Base-by-base conservation (phyloP, 139 green algal species). In the Zygnema circumcarinatum region DNA sequence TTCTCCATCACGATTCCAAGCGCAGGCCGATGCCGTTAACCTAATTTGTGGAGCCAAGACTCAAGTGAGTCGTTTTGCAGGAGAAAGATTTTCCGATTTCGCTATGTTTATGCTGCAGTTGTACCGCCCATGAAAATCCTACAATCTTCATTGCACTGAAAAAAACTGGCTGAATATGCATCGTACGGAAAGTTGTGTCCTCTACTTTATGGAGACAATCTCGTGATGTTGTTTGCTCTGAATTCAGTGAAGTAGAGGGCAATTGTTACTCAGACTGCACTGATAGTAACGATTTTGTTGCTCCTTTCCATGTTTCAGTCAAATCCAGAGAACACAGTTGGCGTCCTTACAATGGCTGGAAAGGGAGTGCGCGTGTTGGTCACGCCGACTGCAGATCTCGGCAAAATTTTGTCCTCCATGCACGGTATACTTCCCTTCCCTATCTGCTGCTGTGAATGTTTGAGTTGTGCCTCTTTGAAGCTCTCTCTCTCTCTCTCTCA, bases 311-410 rank as follows among this genome's bases (percentile, higher is more conserved):
- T 53, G 32, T 82, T 41, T 78, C 90, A 93, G 79, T 94, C 94
- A 31, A 98, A 99, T 87, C 96, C 97, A 1, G 97, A 99, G 83
- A 99, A 97, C 88, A 98, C 96, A 1, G 97, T 99, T 31, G 97
- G 97, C 1, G 94, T 99, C 54, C 90, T 99, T 33, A 98, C 95
- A n/a, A 97, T 99, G 94, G 96, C 95, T 22, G 97, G 97, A 32
- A 98, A 97, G 87, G 95, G 93, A 0, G 96, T 97, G 0, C 87
- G 92, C 0, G 96, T 99, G 72, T 89, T 99, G 38, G 96, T 99
- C 22, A 99, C 97, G 1, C 97, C 97, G 2, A 99, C 97, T 1
- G 92, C 95, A 53, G 97, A 99, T 88, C 93, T 99, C 42, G 97
- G 97, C 54, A 98, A 97, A 89, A 95, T 99, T 35, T 92, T 99